phyloP scores from a whole-genome alignment of 73 alveolate species.

The Blepharisma japonicum region DNA sequence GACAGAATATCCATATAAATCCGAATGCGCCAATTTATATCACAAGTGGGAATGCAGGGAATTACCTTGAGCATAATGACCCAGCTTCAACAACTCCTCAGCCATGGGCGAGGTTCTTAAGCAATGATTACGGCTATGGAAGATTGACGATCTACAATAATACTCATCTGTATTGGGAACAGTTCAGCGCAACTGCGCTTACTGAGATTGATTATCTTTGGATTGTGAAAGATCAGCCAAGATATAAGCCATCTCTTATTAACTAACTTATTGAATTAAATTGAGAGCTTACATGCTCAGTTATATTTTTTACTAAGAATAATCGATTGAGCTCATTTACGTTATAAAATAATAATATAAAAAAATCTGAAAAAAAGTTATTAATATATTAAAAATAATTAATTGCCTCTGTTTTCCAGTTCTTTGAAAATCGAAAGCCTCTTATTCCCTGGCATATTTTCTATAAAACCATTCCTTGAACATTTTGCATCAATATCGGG shows the following conservation, averaged over 20 bases:
- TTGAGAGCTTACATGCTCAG: too few relatives aligned
- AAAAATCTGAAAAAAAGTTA: too few relatives aligned
- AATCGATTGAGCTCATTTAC: too few relatives aligned
- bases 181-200: constrained; percentile 5
- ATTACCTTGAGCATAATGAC: constrained; percentile 14
- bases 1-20: constrained; percentile 10
- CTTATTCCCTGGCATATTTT: too few relatives aligned
- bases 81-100: constrained; percentile 25
- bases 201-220: constrained; percentile 8
- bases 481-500: too few relatives aligned
- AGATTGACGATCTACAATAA: not conserved
- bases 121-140: constrained; percentile 28
- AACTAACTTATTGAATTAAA: too few relatives aligned
- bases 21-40: constrained; percentile 25
- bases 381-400: too few relatives aligned
- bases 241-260: not conserved
- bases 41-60: constrained; percentile 24
- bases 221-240: constrained; percentile 3
- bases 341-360: too few relatives aligned
- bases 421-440: too few relatives aligned
- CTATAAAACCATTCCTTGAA: too few relatives aligned
- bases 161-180: constrained; percentile 26
- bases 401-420: too few relatives aligned
- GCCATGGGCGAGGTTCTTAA: constrained; percentile 5
- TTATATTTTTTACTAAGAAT: too few relatives aligned